These are phyloP conservation scores for Lepidium sativum DNA, from an alignment of 345 rosid genomes.

Conservation along the genomic window DNA sequence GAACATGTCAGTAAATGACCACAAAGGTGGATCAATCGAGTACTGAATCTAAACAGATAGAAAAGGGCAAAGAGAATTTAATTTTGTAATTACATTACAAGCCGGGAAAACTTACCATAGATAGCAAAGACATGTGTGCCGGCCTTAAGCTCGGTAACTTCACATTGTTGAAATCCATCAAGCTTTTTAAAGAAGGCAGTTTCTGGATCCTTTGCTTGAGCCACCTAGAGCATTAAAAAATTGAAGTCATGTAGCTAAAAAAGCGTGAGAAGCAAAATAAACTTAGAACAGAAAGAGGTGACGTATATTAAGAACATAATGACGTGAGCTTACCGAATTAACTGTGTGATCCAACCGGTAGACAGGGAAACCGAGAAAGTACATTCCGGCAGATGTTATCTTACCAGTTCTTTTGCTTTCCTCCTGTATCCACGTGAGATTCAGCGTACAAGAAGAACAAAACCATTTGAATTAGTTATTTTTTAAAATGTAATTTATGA, in stretches of 20 bases:
- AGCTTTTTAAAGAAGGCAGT: conserved; percentile 83
- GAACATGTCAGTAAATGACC: neutral
- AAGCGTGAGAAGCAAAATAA: conserved; percentile 1
- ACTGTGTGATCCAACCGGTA: conserved; percentile 77
- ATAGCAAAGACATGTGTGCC: conserved; percentile 90
- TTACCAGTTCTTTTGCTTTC: conserved; percentile 81
- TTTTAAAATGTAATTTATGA: neutral
- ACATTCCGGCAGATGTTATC: conserved; percentile 91
- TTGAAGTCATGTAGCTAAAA: neutral
- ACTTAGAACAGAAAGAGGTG: neutral
- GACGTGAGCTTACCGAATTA: conserved; percentile 51
- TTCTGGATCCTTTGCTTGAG: conserved; percentile 89
- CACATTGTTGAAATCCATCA: conserved; percentile 96
- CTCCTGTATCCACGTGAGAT: conserved; percentile 42
- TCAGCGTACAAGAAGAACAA: neutral
- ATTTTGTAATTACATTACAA: conserved; percentile 1
- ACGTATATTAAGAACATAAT: neutral
- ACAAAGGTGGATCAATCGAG: neutral
- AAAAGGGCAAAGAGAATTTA: neutral
- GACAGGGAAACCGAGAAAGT: conserved; percentile 92
- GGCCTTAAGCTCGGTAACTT: conserved; percentile 79
- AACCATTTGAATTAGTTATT: neutral
- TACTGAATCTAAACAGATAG: neutral
- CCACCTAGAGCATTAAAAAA: conserved; percentile 37
- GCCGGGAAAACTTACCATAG: conserved; percentile 55